Conservation (phyloP, 257 asterid genomes). For the Avicennia marina region DNA sequence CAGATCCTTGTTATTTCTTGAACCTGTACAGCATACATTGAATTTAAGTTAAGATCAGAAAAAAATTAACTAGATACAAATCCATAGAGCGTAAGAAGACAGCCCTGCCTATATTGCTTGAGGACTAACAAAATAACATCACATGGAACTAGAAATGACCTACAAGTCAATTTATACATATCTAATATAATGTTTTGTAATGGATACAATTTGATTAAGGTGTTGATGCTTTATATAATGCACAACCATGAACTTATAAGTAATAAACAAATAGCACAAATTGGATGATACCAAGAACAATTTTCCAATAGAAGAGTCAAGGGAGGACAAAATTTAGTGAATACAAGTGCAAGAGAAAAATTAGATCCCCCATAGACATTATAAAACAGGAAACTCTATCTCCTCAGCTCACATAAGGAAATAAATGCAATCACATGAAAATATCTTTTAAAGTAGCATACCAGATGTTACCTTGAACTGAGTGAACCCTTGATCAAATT, state of each 20-base stretch:
- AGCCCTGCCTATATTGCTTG: neutral
- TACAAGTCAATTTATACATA: conserved; percentile 1
- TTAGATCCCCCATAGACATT: conserved; percentile 2
- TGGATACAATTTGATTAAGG: no score
- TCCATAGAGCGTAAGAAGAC: no score
- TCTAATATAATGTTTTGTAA: neutral
- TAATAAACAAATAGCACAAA: conserved; percentile 10
- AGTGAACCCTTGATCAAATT: conserved; percentile 55
- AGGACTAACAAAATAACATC: neutral
- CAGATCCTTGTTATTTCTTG: conserved; percentile 38
- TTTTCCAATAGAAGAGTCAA: neutral
- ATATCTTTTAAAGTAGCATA: conserved; percentile 46
- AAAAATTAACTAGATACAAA: no score
- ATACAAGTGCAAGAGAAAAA: no score
- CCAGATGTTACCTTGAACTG: conserved; percentile 87
- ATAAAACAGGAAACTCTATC: conserved; percentile 13
- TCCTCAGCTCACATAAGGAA: neutral
- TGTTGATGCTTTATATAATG: no score
- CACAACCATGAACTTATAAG: conserved; percentile 1
- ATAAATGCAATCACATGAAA: conserved; percentile 6
- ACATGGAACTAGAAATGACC: conserved; percentile 9
- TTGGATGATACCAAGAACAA: conserved; percentile 2
- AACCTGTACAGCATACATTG: conserved; percentile 34
- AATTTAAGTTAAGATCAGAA: conserved; percentile 10
- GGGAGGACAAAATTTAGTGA: no score